These are phyloP conservation scores for Avena sativa DNA, from an alignment of 176 grass and related monocot genomes.

Conservation along the genomic window DNA sequence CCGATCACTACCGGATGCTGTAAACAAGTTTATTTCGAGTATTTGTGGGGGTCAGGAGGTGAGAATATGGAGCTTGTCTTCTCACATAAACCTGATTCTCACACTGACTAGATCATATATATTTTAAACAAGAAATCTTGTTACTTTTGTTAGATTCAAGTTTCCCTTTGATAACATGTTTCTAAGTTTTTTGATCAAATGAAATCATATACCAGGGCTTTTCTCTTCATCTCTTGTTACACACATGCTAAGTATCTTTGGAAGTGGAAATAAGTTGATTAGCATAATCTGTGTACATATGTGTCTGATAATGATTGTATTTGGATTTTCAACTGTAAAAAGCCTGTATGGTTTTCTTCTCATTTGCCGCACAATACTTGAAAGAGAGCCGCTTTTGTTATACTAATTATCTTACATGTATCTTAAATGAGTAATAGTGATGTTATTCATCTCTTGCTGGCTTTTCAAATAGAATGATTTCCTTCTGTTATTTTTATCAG, in stretches of 20 bases:
- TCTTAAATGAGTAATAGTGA: not conserved
- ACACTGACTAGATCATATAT: not conserved
- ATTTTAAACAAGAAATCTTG: not conserved
- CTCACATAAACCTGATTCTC: conserved; percentile 3
- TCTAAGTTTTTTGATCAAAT: not conserved
- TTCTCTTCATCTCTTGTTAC: not conserved
- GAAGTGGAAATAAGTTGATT: not conserved
- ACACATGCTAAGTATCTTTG: not conserved
- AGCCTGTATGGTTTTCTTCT: not conserved
- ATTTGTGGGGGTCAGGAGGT: not conserved
- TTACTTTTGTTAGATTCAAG: not conserved
- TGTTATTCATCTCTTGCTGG: not conserved
- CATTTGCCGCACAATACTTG: not conserved
- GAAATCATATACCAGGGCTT: not conserved
- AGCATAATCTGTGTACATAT: not conserved
- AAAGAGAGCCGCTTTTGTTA: not conserved
- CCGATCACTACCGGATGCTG: not conserved
- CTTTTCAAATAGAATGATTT: not conserved
- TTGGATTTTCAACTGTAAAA: not conserved
- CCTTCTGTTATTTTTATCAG: not conserved
- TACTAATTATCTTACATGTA: not conserved
- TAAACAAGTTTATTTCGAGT: not conserved
- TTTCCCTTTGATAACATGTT: not conserved
- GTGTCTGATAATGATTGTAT: not conserved
- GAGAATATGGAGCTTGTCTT: conserved; percentile 17